Evolutionary conservation across 345 rosid species (phyloP).

Genomic region (Chamaenerion angustifolium): DNA sequence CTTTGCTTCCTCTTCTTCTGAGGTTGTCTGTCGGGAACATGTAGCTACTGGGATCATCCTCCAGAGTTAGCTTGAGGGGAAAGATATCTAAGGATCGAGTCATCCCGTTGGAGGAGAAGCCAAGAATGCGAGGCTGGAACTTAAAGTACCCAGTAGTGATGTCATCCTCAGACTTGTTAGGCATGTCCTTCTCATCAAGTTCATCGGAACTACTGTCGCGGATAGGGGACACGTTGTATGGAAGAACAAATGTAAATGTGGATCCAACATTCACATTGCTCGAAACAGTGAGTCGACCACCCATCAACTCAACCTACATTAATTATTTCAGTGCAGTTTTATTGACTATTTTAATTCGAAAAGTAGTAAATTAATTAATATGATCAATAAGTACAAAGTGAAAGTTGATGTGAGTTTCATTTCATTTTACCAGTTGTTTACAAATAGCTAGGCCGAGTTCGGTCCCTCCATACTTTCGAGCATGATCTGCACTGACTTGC

Average conservation of each 20-base stretch:
- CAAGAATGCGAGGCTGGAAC: constrained; percentile 58
- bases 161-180: constrained; percentile 63
- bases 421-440: constrained; percentile 63
- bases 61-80: constrained; percentile 23
- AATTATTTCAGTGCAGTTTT: background rate
- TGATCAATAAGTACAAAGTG: too few relatives aligned
- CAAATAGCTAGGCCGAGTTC: constrained; percentile 96
- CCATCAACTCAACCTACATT: constrained; percentile 86
- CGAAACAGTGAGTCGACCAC: constrained; percentile 77
- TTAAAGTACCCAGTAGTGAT: constrained; percentile 57
- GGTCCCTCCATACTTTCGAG: constrained; percentile 94
- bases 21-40: constrained; percentile 25
- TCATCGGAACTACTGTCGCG: constrained; percentile 51
- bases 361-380: too few relatives aligned
- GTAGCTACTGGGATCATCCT: constrained; percentile 14
- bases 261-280: constrained; percentile 76
- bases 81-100: constrained; percentile 26
- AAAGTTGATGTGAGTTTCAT: background rate
- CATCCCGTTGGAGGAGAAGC: constrained; percentile 46
- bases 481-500: constrained; percentile 94
- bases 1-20: constrained; percentile 22
- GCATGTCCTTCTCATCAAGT: constrained; percentile 41
- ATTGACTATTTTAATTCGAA: too few relatives aligned
- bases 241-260: constrained; percentile 74
- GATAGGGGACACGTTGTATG: constrained; percentile 51